Conservation (phyloP, 2,329 filamentous ascomycete species). For the Dryadomyces quercivorus region DNA sequence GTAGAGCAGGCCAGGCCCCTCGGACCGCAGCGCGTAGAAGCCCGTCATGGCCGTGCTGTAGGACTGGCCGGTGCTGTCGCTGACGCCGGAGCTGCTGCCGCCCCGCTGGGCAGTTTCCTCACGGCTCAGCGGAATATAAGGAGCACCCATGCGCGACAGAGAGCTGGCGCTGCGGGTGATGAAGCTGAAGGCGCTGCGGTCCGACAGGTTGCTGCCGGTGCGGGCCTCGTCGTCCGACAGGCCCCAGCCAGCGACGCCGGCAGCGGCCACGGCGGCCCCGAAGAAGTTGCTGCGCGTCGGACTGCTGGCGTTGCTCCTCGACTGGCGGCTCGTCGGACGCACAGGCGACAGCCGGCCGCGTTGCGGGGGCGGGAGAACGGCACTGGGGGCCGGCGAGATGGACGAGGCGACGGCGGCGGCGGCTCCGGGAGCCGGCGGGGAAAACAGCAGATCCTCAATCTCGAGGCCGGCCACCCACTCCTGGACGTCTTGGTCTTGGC, state of each 20-base stretch:
- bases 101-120: constrained; percentile 4
- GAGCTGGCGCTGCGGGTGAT: constrained; percentile 12
- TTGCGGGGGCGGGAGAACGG: not conserved
- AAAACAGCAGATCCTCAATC: constrained; percentile 38
- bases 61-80: constrained; percentile 24
- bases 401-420: constrained; percentile 5
- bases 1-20: constrained; percentile 35
- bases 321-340: constrained; percentile 22
- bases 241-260: not conserved
- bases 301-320: constrained; percentile 14
- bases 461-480: constrained; percentile 47
- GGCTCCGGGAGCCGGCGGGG: constrained; percentile 17
- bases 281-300: constrained; percentile 9
- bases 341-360: constrained; percentile 26
- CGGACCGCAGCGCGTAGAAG: constrained; percentile 38
- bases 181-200: constrained; percentile 33
- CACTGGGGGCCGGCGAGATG: constrained; percentile 1
- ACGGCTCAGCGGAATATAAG: not conserved
- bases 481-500: constrained; percentile 40
- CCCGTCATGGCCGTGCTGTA: constrained; percentile 31
- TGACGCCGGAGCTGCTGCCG: constrained; percentile 17
- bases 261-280: not conserved
- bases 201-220: constrained; percentile 45
- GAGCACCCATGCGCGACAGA: constrained; percentile 19
- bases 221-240: constrained; percentile 34